Evolutionary conservation across 2,329 filamentous ascomycete genomes (phyloP).

Genomic region (Tolypocladium inflatum): DNA sequence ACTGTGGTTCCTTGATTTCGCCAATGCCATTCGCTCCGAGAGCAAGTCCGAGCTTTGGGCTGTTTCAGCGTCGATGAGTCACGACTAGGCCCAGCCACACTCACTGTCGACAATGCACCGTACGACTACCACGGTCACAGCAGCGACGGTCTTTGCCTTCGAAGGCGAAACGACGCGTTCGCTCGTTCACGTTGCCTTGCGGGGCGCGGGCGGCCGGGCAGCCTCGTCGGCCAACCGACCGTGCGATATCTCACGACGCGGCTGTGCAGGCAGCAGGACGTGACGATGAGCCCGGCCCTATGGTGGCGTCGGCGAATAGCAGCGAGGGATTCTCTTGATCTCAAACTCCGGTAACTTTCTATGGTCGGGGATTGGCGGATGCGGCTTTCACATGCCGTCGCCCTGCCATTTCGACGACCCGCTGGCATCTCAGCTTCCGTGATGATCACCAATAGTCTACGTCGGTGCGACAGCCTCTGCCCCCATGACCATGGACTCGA

Average conservation of each 20-base stretch:
- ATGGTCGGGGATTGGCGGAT: neutral
- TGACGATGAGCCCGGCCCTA: neutral
- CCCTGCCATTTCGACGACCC: neutral
- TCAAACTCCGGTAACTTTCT: neutral
- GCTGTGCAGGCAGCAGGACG: neutral
- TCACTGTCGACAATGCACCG: neutral
- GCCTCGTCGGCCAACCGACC: neutral
- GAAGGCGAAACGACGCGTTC: neutral
- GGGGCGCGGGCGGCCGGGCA: neutral
- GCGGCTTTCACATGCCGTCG: neutral
- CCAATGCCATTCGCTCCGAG: neutral
- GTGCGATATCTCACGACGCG: neutral
- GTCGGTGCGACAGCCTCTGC: neutral
- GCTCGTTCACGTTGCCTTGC: neutral
- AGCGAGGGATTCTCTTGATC: neutral
- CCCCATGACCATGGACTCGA: neutral
- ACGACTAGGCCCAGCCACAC: neutral
- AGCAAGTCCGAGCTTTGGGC: neutral
- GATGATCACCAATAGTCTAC: neutral
- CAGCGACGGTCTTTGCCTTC: neutral
- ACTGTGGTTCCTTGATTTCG: neutral
- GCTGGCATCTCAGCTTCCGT: neutral
- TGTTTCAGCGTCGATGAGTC: slow-evolving; percentile 1
- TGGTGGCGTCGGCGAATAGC: neutral
- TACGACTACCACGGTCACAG: neutral